Evolutionary conservation across 768 basidiomycete genomes (phyloP).

Genomic region (Pleurotus eryngii): DNA sequence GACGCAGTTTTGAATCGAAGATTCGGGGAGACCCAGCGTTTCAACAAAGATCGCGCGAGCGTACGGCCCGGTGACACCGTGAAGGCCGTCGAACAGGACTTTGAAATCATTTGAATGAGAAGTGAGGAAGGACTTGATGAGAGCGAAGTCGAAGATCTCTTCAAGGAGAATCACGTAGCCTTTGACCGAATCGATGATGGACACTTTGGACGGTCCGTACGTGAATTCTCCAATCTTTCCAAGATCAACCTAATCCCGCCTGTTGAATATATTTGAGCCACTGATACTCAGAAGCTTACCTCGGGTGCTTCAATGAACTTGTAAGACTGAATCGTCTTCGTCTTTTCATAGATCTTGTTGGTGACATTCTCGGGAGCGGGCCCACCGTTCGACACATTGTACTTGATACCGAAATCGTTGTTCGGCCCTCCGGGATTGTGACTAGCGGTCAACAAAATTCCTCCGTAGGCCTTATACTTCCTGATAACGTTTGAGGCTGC

Average conservation of each 20-base stretch:
- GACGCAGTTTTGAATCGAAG: slow-evolving; percentile 85
- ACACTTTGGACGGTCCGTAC: slow-evolving; percentile 81
- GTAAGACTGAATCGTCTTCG: slow-evolving; percentile 83
- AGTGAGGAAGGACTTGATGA: slow-evolving; percentile 86
- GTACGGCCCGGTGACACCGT: slow-evolving; percentile 97
- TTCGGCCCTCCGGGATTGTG: slow-evolving; percentile 99
- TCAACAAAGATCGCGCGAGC: slow-evolving; percentile 84
- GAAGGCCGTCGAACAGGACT: slow-evolving; percentile 93
- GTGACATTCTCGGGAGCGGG: slow-evolving; percentile 96
- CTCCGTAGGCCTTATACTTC: slow-evolving; percentile 94
- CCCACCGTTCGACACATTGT: slow-evolving; percentile 96
- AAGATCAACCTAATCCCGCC: slow-evolving; percentile 55
- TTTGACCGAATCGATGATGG: slow-evolving; percentile 90
- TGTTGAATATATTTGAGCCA: slow-evolving; percentile 1
- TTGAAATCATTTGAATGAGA: slow-evolving; percentile 66
- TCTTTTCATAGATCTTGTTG: slow-evolving; percentile 91
- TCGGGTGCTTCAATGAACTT: slow-evolving; percentile 76
- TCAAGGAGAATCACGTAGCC: slow-evolving; percentile 86
- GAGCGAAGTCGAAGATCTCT: slow-evolving; percentile 89
- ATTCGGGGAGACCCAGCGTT: slow-evolving; percentile 73
- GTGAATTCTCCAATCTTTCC: slow-evolving; percentile 74
- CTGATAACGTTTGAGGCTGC: slow-evolving; percentile 96
- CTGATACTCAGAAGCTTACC: slow-evolving; percentile 40
- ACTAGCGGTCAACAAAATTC: slow-evolving; percentile 93
- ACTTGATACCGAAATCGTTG: slow-evolving; percentile 99